Base-by-base conservation (phyloP, 331 rosid genomes). In the Telfairia occidentalis region DNA sequence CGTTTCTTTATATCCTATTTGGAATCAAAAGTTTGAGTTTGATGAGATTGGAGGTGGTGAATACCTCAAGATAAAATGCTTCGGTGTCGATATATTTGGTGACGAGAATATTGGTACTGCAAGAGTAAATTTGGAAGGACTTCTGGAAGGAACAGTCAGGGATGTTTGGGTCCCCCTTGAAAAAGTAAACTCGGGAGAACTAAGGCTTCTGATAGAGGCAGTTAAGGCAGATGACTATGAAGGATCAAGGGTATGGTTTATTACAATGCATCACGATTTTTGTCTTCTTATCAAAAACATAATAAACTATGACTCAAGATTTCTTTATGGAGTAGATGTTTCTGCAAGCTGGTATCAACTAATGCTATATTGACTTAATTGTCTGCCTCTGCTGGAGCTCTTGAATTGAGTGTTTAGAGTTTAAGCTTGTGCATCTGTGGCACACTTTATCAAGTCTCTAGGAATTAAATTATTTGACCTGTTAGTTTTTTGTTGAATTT, bases 161-260 rank as follows among this genome's bases (percentile, higher is more conserved):
- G 97, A 95, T 75, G 94, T 90, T 24, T 95, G 97, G 97, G 74
- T 95, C 50, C 99, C 99, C 74, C 92, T 95, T 40, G 99, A 95
- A 82, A 83, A 88, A 84, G 97, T 85, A 73, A 88, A 84, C 57
- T 95, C 97, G 0, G 99, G 99, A 78, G 99, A 95, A 80, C 61
- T 95, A 66, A 84, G 97, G 83, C 94, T 95, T 83, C 83, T 86
- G 81, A 87, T 95, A 74, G 97, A 92, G 85, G 90, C 97, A 11
- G 77, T 86, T 70, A 84, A 77, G 83, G 76, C 64, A 75, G 96
- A 90, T 2, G 92, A 89, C 81, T 78, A 54, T 63, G 98, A 91
- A 11, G 91, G 95, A 82, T 85, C 96, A 46, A 86, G 64, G 96
- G 98, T 94, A 79, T 37, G 90, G 38, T 78, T 76, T 61, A 32